A percentile compares a stretch with the other conserved stretches of the same genome.
phyloP scores from a whole-genome alignment of 768 basidiomycete species.

The Saitozyma sp. region DNA sequence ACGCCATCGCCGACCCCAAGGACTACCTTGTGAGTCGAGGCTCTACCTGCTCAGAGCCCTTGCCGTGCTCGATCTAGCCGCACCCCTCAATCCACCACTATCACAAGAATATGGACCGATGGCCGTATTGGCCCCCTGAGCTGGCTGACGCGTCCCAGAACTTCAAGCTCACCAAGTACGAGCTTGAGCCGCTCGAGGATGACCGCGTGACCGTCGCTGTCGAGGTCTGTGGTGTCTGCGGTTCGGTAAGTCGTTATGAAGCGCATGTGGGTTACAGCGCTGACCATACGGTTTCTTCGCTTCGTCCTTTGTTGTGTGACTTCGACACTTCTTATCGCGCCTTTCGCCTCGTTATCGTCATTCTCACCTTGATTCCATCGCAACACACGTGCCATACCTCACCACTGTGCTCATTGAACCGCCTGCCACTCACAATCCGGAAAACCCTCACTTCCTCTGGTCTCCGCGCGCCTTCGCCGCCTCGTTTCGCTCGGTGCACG shows the following conservation, averaged over 20 bases:
- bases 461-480: no score
- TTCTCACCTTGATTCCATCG: neutral
- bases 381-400: no score
- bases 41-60: neutral
- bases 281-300: neutral
- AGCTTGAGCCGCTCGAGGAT: slow-evolving; percentile 45
- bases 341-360: neutral
- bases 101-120: neutral
- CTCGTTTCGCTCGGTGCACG: no score
- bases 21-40: slow-evolving; percentile 41
- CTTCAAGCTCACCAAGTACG: slow-evolving; percentile 50
- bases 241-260: slow-evolving; percentile 29
- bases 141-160: slow-evolving; percentile 20
- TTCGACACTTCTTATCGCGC: neutral
- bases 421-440: no score
- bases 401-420: no score
- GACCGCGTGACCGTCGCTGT: slow-evolving; percentile 49
- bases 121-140: neutral
- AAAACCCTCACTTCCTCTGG: no score
- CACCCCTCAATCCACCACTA: neutral
- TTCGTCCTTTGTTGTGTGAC: neutral
- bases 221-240: slow-evolving; percentile 48
- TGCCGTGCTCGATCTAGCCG: neutral
- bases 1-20: slow-evolving; percentile 49
- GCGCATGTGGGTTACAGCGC: no score